phyloP scores from a whole-genome alignment of 139 green algal species.

The Eudorina sp. region DNA sequence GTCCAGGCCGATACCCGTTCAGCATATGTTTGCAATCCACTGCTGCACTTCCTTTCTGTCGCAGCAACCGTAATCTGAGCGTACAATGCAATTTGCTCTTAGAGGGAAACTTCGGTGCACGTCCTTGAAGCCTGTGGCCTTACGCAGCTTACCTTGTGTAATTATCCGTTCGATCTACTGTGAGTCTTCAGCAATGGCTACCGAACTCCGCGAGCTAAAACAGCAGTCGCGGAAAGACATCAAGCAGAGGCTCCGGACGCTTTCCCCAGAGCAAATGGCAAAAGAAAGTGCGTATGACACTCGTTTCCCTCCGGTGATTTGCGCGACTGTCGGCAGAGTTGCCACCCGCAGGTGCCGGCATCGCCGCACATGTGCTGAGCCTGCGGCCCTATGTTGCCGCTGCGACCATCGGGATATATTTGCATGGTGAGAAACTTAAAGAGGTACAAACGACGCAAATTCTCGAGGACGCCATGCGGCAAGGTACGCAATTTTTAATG shows the following conservation, averaged over 20 bases:
- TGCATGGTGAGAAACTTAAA: slow-evolving; percentile 73
- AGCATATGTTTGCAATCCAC: background rate
- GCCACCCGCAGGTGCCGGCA: slow-evolving; percentile 47
- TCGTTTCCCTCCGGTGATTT: background rate
- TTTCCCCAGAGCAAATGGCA: slow-evolving; percentile 5
- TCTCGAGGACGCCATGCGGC: slow-evolving; percentile 59
- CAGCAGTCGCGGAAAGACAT: slow-evolving; percentile 20
- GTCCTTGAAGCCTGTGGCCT: background rate
- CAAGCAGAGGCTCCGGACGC: background rate
- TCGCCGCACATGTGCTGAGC: slow-evolving; percentile 59
- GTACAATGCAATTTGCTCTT: background rate
- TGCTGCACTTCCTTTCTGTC: too few relatives aligned
- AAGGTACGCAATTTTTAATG: slow-evolving; percentile 36
- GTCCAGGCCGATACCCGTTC: too few relatives aligned
- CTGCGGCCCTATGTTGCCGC: slow-evolving; percentile 52
- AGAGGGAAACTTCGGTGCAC: background rate
- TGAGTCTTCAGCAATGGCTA: background rate
- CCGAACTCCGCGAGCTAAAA: background rate
- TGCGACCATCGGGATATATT: slow-evolving; percentile 70
- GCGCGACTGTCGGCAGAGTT: background rate
- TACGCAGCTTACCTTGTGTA: background rate
- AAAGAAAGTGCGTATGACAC: background rate
- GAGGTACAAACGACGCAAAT: slow-evolving; percentile 81
- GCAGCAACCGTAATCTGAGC: too few relatives aligned
- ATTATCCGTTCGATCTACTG: background rate